Evolutionary conservation across 768 basidiomycete genomes (phyloP).

Genomic region (Trametes gibbosa): DNA sequence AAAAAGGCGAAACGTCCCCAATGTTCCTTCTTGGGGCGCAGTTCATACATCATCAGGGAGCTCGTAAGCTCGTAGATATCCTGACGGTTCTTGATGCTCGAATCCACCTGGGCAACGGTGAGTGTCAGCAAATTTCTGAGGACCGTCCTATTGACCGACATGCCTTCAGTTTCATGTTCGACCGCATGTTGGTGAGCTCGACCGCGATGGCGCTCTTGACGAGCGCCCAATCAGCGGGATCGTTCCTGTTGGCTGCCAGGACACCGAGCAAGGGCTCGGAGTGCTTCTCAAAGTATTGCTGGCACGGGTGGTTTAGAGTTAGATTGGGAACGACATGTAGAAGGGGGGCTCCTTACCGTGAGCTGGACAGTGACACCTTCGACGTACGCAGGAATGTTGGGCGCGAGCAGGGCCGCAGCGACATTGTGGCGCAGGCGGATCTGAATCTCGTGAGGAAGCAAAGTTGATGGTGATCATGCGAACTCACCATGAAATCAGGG

Average conservation of each 20-base stretch:
- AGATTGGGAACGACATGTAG: background rate
- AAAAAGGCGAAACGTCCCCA: constrained; percentile 14
- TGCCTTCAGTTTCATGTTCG: constrained; percentile 3
- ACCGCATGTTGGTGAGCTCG: background rate
- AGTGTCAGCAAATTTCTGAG: no score
- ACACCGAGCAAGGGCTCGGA: background rate
- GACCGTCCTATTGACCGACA: background rate
- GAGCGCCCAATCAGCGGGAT: constrained; percentile 11
- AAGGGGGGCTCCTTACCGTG: background rate
- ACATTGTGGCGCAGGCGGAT: constrained; percentile 1
- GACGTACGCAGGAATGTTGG: constrained; percentile 4
- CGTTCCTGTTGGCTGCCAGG: background rate
- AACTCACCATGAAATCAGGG: constrained; percentile 4
- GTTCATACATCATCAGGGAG: constrained; percentile 1
- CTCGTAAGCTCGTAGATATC: constrained; percentile 11
- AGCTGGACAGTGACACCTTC: background rate
- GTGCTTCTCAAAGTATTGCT: constrained; percentile 1
- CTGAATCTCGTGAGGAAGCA: background rate
- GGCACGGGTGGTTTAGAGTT: background rate
- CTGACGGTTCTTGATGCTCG: constrained; percentile 6
- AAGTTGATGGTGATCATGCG: background rate
- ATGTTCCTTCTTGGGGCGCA: constrained; percentile 2
- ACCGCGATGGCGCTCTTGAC: constrained; percentile 2
- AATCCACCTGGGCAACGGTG: background rate
- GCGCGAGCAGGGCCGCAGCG: constrained; percentile 2